These are phyloP conservation scores for Pythium oligandrum DNA, from an alignment of 352 stramenopile species.

Conservation along the genomic window DNA sequence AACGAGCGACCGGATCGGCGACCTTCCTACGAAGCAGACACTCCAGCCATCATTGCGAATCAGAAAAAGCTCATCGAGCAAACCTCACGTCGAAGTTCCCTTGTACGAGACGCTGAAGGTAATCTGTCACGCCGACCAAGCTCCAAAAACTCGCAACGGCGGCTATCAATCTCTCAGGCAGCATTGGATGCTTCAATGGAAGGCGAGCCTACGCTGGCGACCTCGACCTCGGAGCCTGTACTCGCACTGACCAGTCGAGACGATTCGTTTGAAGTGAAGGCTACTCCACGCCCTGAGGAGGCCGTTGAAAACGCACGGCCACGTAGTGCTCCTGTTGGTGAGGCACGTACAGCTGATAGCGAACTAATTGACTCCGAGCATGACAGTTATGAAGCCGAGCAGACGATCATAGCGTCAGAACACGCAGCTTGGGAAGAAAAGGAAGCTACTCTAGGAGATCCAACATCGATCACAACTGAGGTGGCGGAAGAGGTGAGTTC, in stretches of 20 bases:
- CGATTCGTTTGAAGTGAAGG: too few species aligned
- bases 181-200: background rate
- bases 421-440: too few species aligned
- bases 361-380: too few species aligned
- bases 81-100: constrained; percentile 14
- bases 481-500: too few species aligned
- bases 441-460: too few species aligned
- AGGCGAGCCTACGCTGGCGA: constrained; percentile 1
- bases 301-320: background rate
- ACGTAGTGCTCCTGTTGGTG: too few species aligned
- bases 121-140: constrained; percentile 12
- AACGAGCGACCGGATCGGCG: constrained; percentile 29
- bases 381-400: too few species aligned
- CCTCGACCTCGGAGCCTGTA: background rate
- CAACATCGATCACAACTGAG: too few species aligned
- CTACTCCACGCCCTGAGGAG: background rate
- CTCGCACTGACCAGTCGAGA: background rate
- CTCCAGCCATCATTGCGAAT: background rate
- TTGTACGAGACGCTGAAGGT: constrained; percentile 14
- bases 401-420: too few species aligned
- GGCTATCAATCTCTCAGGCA: too few species aligned
- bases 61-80: constrained; percentile 17
- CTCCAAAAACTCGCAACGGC: background rate
- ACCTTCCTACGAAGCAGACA: constrained; percentile 10
- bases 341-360: too few species aligned